Evolutionary conservation across 768 basidiomycete genomes (phyloP), one percentile per base, ranked within the genome.

Genomic region (Mycena leptocephala): DNA sequence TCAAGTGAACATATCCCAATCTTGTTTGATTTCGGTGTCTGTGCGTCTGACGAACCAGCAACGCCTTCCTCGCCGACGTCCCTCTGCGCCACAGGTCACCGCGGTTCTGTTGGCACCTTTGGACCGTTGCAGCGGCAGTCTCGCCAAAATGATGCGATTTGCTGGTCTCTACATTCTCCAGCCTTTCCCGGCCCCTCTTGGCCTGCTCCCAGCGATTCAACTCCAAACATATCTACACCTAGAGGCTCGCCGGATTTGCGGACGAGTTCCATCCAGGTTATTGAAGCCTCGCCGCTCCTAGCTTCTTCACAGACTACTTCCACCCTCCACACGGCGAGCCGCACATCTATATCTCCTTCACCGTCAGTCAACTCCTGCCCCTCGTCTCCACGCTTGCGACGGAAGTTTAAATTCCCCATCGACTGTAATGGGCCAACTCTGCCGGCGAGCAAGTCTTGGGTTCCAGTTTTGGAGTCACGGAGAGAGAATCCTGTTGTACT

Each of bases 1-100:
- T 78, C 77, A 26, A 80, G 83, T 70, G 82, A 85, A 7, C 83
- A 89, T 63, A 91, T 92, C 70, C 91, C 90, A n/a, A 85, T 92
- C 72, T 80, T 89, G 22, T 83, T 90, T 67, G 87, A 89, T 65
- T 76, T 81, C 53, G 66, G 35, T 35, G 62, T 26, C 70, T n/a
- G n/a, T n/a, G n/a, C n/a, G n/a, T n/a, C n/a, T n/a, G 37, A 61
- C 63, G 65, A 62, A 20, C 28, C 37, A 24, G 5, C 35, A 22
- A 30, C 41, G 9, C 33, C 65, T 37, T 69, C 48, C 55, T 26
- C 67, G 13, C 24, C 73, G 59, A 46, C 59, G n/a, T 74, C 66
- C 30, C 39, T 68, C 67, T 69, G 66, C 24, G 51, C 65, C 32
- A 24, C n/a, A 2, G 39, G 16, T 37, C 56, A 53, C 46, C 58